Base-by-base conservation (phyloP, 148 eudicot species). In the Vaccinium macrocarpon region DNA sequence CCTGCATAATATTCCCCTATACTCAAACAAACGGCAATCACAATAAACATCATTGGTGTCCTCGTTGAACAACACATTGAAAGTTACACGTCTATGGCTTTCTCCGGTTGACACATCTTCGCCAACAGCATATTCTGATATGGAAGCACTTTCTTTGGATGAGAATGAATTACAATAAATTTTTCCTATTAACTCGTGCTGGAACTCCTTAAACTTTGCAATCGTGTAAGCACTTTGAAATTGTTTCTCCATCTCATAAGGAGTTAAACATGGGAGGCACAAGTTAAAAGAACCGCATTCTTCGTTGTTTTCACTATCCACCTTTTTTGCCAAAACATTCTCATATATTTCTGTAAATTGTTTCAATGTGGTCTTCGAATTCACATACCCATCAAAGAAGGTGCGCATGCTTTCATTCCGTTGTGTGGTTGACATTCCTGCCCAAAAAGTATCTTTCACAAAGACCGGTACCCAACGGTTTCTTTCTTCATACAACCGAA, bases 1-100 rank as follows among this genome's bases (percentile, higher is more conserved):
- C 14, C 82, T 55, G 38, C 82, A 79, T 9, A 79, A 23, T 27
- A 79, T 79, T 5, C 82, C 82, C 55, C 25, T 29, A 79, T 13
- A 79, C 23, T 55, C 82, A 56, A 79, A 56, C 82, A 79, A 55
- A 42, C 32, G 48, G 35, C 82, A 79, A 53, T 79, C 66, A 55
- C 66, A 56, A 1, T 79, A 29, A 56, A 16, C 66, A 32, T 79
- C 62, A 16, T 56, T 32, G 13, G 14, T 21, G 3, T 29, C 19
- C 56, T 51, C 23, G 9, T 55, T 29, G 55, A 21, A 79, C 6
- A 29, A 12, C 16, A 27, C 66, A 15, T 29, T 29, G 18, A 68
- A 68, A 68, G 23, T 79, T 29, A 6, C 55, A 51, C 57, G 38
- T 12, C 10, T 7, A 16, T 32, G 42, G 18, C 29, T 55, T 32